Conservation (phyloP, 768 basidiomycete genomes). For the Cantharellus cinnabarinus region DNA sequence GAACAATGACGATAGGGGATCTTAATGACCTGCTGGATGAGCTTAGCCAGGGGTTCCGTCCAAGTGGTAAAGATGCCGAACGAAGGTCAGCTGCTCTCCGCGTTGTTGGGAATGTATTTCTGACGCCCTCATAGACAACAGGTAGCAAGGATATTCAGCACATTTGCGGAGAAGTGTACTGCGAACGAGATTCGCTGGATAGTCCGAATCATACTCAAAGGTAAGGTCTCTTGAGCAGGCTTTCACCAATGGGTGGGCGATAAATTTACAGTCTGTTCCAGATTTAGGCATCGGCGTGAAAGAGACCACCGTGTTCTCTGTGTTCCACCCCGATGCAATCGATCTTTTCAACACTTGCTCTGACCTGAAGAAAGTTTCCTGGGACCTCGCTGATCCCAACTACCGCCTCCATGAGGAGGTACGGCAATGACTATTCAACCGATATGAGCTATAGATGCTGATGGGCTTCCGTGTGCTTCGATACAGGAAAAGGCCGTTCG, state of each 20-base stretch:
- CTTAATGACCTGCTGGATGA: slow-evolving; percentile 68
- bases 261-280: slow-evolving; percentile 14
- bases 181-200: slow-evolving; percentile 76
- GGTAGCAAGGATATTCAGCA: slow-evolving; percentile 54
- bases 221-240: slow-evolving; percentile 19
- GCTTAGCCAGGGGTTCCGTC: slow-evolving; percentile 27
- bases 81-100: not conserved
- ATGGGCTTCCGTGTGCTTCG: not conserved
- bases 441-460: not conserved
- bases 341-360: slow-evolving; percentile 93
- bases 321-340: slow-evolving; percentile 88
- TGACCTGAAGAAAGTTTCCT: slow-evolving; percentile 83
- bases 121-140: slow-evolving; percentile 27
- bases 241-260: not conserved
- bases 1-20: slow-evolving; percentile 56
- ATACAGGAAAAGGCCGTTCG: slow-evolving; percentile 63
- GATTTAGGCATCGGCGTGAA: slow-evolving; percentile 86
- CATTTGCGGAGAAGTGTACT: slow-evolving; percentile 38
- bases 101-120: not conserved
- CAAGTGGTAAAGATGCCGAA: slow-evolving; percentile 28
- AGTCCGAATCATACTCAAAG: slow-evolving; percentile 88
- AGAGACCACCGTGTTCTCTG: slow-evolving; percentile 77
- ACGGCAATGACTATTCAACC: slow-evolving; percentile 1
- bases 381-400: slow-evolving; percentile 64
- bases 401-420: slow-evolving; percentile 44